Evolutionary conservation across 768 basidiomycete species (phyloP).

Genomic region (Naganishia kalamii): DNA sequence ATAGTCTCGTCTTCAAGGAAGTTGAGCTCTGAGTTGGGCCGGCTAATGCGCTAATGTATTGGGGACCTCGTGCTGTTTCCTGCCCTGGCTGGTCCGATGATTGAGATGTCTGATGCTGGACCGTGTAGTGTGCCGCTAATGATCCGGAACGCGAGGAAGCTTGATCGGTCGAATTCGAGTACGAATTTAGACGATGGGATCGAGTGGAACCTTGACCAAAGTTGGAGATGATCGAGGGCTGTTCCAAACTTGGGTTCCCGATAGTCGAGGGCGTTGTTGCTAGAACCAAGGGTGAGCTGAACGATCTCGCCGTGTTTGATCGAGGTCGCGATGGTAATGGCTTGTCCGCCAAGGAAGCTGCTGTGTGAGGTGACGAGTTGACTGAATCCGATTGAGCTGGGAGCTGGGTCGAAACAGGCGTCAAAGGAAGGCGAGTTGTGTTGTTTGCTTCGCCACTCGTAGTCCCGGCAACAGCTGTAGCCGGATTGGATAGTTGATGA

Average conservation of each 20-base stretch:
- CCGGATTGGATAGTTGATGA: not conserved
- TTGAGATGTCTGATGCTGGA: constrained; percentile 5
- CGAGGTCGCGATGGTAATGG: not conserved
- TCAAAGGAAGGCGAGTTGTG: constrained; percentile 1
- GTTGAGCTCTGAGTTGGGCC: not conserved
- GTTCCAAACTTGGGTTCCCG: not conserved
- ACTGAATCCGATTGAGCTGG: not conserved
- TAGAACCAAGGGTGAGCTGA: not conserved
- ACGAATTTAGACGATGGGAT: constrained; percentile 3
- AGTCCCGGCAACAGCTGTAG: not conserved
- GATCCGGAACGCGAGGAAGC: not conserved
- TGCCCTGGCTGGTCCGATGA: not conserved
- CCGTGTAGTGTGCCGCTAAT: constrained; percentile 1
- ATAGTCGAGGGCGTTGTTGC: not conserved
- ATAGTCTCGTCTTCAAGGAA: not conserved
- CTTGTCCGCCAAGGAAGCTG: not conserved
- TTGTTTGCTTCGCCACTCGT: not conserved
- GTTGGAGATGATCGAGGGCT: not conserved
- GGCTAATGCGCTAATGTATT: not conserved
- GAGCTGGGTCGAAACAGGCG: not conserved
- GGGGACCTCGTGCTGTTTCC: not conserved
- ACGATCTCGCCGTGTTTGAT: not conserved
- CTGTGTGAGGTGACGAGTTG: not conserved
- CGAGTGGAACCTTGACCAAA: not conserved
- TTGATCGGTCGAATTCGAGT: constrained; percentile 5